These are phyloP conservation scores for Chalciporus piperatoides DNA, from an alignment of 1,284 basidiomycete species.

Conservation along the genomic window DNA sequence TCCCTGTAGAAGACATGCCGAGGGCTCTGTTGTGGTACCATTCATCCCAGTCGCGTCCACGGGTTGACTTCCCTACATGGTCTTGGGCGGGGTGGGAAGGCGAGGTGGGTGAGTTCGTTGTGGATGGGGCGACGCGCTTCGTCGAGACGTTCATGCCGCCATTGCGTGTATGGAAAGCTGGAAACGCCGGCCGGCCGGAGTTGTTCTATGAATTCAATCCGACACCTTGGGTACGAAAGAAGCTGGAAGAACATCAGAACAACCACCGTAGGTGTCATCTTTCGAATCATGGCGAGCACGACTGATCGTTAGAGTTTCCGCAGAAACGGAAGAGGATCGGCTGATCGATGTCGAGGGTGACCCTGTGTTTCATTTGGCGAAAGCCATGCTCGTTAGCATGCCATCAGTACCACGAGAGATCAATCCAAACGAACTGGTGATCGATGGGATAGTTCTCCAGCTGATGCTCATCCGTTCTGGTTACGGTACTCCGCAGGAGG, in stretches of 20 bases:
- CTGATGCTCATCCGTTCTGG: not conserved
- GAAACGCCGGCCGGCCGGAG: not conserved
- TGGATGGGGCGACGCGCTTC: not conserved
- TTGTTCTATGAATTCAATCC: slow-evolving; percentile 10
- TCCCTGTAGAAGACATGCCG: slow-evolving; percentile 10
- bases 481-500: not conserved
- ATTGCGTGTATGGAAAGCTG: slow-evolving; percentile 14
- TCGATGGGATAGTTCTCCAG: slow-evolving; percentile 11
- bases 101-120: not conserved
- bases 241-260: not conserved
- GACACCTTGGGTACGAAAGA: not conserved
- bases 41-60: not conserved
- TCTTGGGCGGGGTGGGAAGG: slow-evolving; percentile 18
- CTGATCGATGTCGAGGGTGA: not conserved
- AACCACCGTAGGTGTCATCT: not conserved
- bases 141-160: not conserved
- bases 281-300: not conserved
- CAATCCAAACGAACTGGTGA: slow-evolving; percentile 1
- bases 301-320: not conserved
- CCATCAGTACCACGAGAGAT: not conserved
- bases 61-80: slow-evolving; percentile 7
- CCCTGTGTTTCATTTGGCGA: slow-evolving; percentile 1
- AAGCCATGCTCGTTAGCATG: not conserved
- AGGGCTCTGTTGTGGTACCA: slow-evolving; percentile 14
- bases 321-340: not conserved